Evolutionary conservation across 176 grass and related monocot species (phyloP).

Genomic region (Poa annua): DNA sequence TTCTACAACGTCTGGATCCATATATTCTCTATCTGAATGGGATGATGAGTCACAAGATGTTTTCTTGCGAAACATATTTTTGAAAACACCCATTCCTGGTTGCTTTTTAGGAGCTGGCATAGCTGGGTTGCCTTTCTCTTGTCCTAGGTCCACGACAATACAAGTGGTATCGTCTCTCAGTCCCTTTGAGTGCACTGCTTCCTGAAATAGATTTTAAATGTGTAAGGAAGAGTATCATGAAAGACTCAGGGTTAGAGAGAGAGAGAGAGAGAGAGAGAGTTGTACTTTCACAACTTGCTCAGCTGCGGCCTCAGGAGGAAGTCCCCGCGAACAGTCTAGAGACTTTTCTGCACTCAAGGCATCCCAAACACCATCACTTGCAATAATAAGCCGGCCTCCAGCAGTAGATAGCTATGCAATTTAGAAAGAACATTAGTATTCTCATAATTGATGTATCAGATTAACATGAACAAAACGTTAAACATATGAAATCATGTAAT

Average conservation of each 20-base stretch:
- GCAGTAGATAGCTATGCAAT: conserved; percentile 69
- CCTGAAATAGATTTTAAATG: conserved; percentile 57
- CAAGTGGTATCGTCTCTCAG: conserved; percentile 94
- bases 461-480: conserved; percentile 28
- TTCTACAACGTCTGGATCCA: conserved; percentile 75
- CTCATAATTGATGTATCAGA: conserved; percentile 20
- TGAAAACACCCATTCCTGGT: conserved; percentile 81
- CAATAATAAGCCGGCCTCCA: conserved; percentile 83
- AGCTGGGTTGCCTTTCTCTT: conserved; percentile 55
- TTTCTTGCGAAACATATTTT: conserved; percentile 83
- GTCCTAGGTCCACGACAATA: conserved; percentile 87
- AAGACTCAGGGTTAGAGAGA: conserved; percentile 21
- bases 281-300: conserved; percentile 87
- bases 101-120: conserved; percentile 72
- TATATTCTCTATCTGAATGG: conserved; percentile 65
- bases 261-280: not conserved
- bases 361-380: conserved; percentile 99
- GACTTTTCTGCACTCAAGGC: conserved; percentile 69
- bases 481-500: conserved; percentile 22
- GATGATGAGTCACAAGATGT: conserved; percentile 67
- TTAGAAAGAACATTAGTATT: conserved; percentile 36
- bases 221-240: conserved; percentile 21
- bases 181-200: conserved; percentile 84
- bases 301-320: conserved; percentile 69
- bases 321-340: conserved; percentile 65